Conservation (phyloP, 2,329 filamentous ascomycete genomes). For the Alternaria sp. region DNA sequence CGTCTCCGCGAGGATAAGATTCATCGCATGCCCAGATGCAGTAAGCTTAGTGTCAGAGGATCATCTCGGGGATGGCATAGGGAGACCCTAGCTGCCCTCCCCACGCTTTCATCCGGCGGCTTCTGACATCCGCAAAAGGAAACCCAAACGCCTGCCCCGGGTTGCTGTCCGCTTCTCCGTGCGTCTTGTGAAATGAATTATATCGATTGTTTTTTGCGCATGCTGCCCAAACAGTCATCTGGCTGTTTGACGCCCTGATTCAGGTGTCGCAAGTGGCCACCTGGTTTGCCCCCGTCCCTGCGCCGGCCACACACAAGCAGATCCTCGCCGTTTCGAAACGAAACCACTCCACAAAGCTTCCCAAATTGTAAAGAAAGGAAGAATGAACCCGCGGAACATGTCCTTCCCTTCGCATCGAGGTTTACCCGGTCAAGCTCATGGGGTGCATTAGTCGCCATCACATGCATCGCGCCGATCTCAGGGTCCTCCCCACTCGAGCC, state of each 20-base stretch:
- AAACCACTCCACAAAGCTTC: conserved; percentile 29
- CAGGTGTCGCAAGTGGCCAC: conserved; percentile 7
- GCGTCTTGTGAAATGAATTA: conserved; percentile 3
- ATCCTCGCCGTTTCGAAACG: conserved; percentile 19
- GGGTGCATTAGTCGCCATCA: conserved; percentile 44
- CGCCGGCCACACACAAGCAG: background rate
- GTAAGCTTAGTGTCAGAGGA: conserved; percentile 30
- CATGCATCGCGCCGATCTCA: conserved; percentile 32
- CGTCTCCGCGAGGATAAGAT: conserved; percentile 30
- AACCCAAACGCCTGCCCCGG: conserved; percentile 22
- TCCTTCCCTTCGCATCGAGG: background rate
- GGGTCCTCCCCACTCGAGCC: conserved; percentile 28
- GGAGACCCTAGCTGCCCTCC: conserved; percentile 22
- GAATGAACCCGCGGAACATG: conserved; percentile 3
- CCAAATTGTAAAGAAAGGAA: conserved; percentile 14
- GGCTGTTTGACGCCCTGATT: conserved; percentile 11
- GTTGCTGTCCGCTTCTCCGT: conserved; percentile 32
- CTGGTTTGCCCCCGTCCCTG: conserved; percentile 14
- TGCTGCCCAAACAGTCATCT: conserved; percentile 5
- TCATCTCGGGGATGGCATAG: conserved; percentile 34
- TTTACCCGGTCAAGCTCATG: conserved; percentile 29
- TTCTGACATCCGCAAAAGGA: conserved; percentile 20
- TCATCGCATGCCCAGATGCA: conserved; percentile 12
- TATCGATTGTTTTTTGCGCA: background rate
- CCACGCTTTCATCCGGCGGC: conserved; percentile 28